Conservation (phyloP, 2,329 filamentous ascomycete genomes). For the Verticillium isaacii region DNA sequence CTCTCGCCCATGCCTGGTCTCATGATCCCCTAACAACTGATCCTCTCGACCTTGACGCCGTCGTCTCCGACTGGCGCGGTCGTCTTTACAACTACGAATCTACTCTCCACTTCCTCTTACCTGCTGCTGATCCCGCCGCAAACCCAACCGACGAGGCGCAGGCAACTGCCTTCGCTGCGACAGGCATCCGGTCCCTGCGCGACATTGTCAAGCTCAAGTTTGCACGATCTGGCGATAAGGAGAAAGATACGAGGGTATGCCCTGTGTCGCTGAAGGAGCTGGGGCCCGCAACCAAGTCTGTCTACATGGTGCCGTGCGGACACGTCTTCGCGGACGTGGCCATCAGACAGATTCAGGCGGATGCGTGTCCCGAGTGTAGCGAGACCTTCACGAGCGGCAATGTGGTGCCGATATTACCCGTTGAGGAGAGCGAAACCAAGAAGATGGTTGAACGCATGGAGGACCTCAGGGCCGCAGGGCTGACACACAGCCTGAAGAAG, state of each 20-base stretch:
- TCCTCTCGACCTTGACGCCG: constrained; percentile 61
- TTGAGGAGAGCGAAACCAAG: constrained; percentile 64
- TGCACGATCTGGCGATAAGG: constrained; percentile 28
- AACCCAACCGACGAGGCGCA: constrained; percentile 19
- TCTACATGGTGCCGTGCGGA: constrained; percentile 91
- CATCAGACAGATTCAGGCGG: constrained; percentile 71
- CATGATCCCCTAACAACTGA: constrained; percentile 83
- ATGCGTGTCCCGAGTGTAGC: constrained; percentile 67
- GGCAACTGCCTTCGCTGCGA: constrained; percentile 35
- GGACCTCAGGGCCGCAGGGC: constrained; percentile 63
- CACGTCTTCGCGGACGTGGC: constrained; percentile 89
- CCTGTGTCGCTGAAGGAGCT: constrained; percentile 84
- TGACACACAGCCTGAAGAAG: constrained; percentile 89
- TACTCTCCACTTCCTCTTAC: constrained; percentile 59
- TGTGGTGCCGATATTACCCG: constrained; percentile 76
- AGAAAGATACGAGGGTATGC: constrained; percentile 65
- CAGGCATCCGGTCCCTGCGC: constrained; percentile 71
- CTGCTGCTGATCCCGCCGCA: constrained; percentile 28
- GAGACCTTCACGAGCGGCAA: constrained; percentile 68
- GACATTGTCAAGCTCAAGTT: constrained; percentile 88
- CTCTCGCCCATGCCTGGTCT: constrained; percentile 80
- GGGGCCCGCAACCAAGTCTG: constrained; percentile 71
- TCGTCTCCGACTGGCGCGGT: constrained; percentile 81
- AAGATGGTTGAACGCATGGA: constrained; percentile 62
- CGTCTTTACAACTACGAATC: constrained; percentile 94